Percentiles rank a stretch among this genome's conserved stretches.
Conservation (phyloP, 2,329 filamentous ascomycete species). For the Curvularia sp. region DNA sequence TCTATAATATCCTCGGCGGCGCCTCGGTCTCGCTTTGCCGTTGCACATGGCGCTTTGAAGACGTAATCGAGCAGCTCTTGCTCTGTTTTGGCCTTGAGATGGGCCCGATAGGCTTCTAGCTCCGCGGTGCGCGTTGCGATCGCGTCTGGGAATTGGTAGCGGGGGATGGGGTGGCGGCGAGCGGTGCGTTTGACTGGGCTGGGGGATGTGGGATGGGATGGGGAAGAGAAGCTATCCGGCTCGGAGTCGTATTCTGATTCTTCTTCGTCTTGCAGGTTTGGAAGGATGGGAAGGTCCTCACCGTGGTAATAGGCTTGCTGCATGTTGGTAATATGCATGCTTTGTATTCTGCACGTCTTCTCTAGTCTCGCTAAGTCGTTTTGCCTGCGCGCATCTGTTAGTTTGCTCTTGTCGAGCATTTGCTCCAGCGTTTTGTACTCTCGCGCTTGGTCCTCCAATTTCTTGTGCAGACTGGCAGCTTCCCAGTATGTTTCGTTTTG, state of each 20-base stretch:
- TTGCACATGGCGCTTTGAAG: background rate
- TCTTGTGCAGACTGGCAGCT: constrained; percentile 11
- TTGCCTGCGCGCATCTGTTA: constrained; percentile 5
- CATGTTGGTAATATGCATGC: constrained; percentile 1
- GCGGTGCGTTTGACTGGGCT: background rate
- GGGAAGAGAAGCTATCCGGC: background rate
- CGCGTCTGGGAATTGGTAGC: constrained; percentile 3
- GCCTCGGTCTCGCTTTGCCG: background rate
- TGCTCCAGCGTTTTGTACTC: background rate
- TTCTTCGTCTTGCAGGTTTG: background rate
- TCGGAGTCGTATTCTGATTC: background rate
- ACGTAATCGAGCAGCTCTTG: background rate
- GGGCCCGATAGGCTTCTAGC: background rate
- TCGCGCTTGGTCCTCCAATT: constrained; percentile 10
- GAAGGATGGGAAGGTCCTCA: background rate
- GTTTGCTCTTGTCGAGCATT: constrained; percentile 7
- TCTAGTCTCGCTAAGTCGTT: constrained; percentile 1
- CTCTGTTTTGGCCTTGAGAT: background rate
- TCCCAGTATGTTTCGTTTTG: constrained; percentile 15
- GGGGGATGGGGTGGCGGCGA: background rate
- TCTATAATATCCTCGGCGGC: background rate
- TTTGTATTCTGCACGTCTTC: background rate
- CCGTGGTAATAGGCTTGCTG: background rate
- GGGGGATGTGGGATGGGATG: background rate
- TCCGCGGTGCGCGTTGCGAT: background rate